Conservation (phyloP, 495 filamentous ascomycete species). For the Schizothecium vesticola region DNA sequence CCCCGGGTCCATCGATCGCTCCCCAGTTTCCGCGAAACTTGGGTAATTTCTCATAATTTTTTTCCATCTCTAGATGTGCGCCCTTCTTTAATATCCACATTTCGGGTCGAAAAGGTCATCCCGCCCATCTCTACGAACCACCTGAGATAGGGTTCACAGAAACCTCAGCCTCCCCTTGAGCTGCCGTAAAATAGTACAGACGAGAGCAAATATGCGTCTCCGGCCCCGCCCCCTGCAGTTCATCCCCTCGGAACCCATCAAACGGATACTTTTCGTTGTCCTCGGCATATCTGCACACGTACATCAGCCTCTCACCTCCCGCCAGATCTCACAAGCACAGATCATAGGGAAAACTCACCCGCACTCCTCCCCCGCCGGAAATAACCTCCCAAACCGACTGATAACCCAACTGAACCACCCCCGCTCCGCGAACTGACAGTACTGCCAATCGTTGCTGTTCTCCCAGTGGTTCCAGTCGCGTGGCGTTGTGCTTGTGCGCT, state of each 20-base stretch:
- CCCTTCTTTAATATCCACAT: too few species aligned
- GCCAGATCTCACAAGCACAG: too few species aligned
- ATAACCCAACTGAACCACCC: background rate
- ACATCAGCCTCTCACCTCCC: background rate
- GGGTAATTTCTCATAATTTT: too few species aligned
- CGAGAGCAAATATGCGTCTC: background rate
- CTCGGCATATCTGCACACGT: background rate
- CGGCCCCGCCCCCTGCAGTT: background rate
- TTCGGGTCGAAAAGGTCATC: background rate
- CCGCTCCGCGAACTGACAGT: background rate
- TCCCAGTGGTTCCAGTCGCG: background rate
- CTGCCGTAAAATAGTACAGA: background rate
- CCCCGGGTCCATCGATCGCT: too few species aligned
- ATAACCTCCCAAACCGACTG: background rate
- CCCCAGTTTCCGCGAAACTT: too few species aligned
- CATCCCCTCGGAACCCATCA: background rate
- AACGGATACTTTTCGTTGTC: background rate
- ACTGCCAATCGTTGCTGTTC: background rate
- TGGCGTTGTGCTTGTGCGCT: background rate
- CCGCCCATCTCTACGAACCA: background rate
- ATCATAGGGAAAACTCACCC: background rate
- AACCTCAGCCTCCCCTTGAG: background rate
- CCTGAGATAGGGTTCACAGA: background rate
- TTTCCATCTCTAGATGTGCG: too few species aligned
- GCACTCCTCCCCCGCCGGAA: background rate